Evolutionary conservation across 129 eudicot genomes (phyloP).

Genomic region (Rutidosis leptorrhynchoides): DNA sequence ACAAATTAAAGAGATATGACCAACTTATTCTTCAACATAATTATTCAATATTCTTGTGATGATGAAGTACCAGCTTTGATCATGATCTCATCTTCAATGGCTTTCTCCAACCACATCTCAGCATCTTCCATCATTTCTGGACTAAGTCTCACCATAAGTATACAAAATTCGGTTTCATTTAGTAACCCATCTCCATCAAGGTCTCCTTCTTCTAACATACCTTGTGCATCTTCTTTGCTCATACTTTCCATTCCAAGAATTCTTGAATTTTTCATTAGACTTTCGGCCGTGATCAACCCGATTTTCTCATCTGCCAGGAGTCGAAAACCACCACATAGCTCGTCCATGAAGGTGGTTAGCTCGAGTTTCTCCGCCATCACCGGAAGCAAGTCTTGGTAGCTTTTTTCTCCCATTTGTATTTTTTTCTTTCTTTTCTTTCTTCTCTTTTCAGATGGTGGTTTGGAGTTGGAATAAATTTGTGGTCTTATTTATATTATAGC

Average conservation of each 20-base stretch:
- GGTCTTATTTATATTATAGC: constrained; percentile 27
- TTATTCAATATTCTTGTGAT: background rate
- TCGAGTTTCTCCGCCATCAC: constrained; percentile 94
- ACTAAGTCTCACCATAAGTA: constrained; percentile 85
- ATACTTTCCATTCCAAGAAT: constrained; percentile 66
- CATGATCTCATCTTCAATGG: constrained; percentile 50
- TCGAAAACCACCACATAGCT: constrained; percentile 77
- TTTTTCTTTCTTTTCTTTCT: too few relatives aligned
- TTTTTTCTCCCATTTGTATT: constrained; percentile 33
- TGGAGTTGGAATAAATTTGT: background rate
- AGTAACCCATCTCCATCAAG: constrained; percentile 73
- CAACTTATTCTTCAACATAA: constrained; percentile 11
- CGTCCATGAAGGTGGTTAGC: constrained; percentile 52
- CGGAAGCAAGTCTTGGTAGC: constrained; percentile 71
- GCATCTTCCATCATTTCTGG: constrained; percentile 92
- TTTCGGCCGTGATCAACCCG: constrained; percentile 62
- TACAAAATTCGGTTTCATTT: constrained; percentile 70
- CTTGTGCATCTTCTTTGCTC: constrained; percentile 67
- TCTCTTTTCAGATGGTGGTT: background rate
- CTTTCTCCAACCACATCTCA: constrained; percentile 69
- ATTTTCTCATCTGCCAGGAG: constrained; percentile 54
- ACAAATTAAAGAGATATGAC: background rate
- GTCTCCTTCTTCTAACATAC: constrained; percentile 80
- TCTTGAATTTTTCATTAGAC: constrained; percentile 60
- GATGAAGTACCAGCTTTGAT: constrained; percentile 7